A percentile compares a stretch with the other conserved stretches of the same genome.
phyloP scores from a whole-genome alignment of 805 yeast genomes.

The Jamesozyma hellenica region DNA sequence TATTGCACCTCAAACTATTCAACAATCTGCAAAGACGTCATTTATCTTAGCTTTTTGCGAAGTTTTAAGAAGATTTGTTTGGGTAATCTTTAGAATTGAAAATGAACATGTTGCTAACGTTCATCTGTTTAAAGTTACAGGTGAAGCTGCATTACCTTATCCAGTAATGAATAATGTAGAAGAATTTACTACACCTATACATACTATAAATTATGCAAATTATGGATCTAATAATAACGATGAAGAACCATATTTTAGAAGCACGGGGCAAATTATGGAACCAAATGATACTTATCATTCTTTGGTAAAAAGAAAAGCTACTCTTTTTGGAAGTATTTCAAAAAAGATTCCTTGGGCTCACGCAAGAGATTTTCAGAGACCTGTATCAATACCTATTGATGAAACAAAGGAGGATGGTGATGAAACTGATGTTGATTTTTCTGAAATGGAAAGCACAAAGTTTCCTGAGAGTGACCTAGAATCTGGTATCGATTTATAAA shows the following conservation, averaged over 20 bases:
- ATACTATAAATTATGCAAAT: neutral
- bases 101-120: slow-evolving; percentile 94
- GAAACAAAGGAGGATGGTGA: neutral
- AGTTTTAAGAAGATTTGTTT: slow-evolving; percentile 68
- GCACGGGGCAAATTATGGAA: slow-evolving; percentile 6
- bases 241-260: neutral
- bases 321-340: slow-evolving; percentile 19
- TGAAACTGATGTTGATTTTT: neutral
- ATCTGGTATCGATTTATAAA: slow-evolving; percentile 7
- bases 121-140: slow-evolving; percentile 71
- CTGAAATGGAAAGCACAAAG: slow-evolving; percentile 12
- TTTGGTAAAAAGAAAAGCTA: slow-evolving; percentile 17
- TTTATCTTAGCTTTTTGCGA: slow-evolving; percentile 79
- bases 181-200: neutral
- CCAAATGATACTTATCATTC: slow-evolving; percentile 19
- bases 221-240: neutral
- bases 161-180: slow-evolving; percentile 19
- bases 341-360: slow-evolving; percentile 65
- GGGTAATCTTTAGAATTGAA: slow-evolving; percentile 90
- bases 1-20: slow-evolving; percentile 61
- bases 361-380: slow-evolving; percentile 74
- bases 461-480: slow-evolving; percentile 13
- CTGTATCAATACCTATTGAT: slow-evolving; percentile 13
- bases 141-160: slow-evolving; percentile 82
- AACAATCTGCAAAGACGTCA: slow-evolving; percentile 81